Evolutionary conservation across 345 rosid genomes (phyloP).

Genomic region (Eucalyptus pauciflora): DNA sequence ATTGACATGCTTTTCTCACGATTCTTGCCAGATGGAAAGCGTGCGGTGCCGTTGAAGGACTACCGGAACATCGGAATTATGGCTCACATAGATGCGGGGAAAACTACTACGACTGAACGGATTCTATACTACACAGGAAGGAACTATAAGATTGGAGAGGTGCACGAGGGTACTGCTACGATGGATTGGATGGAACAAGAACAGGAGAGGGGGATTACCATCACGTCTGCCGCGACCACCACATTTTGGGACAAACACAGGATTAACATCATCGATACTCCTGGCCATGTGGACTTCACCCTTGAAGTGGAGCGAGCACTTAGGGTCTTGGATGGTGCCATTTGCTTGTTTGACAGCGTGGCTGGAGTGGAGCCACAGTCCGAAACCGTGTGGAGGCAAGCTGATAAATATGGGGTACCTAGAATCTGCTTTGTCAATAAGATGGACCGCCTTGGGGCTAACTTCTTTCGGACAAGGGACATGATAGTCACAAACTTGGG

Average conservation of each 20-base stretch:
- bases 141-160: constrained; percentile 97
- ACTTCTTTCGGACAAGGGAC: constrained; percentile 86
- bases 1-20: background rate
- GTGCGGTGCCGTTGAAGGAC: constrained; percentile 62
- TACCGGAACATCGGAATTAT: constrained; percentile 92
- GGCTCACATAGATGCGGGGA: constrained; percentile 99
- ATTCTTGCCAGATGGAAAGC: constrained; percentile 40
- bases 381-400: constrained; percentile 99
- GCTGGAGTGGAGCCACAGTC: constrained; percentile 99
- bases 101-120: constrained; percentile 91
- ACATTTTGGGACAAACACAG: constrained; percentile 87
- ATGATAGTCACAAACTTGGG: constrained; percentile 94
- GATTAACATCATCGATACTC: constrained; percentile 92
- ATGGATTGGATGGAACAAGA: constrained; percentile 99
- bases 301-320: constrained; percentile 98
- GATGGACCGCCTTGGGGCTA: constrained; percentile 98
- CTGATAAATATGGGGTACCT: constrained; percentile 96
- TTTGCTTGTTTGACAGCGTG: constrained; percentile 95
- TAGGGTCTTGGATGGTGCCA: constrained; percentile 91
- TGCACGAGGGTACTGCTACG: constrained; percentile 95
- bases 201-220: constrained; percentile 97
- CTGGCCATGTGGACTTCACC: constrained; percentile 95
- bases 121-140: constrained; percentile 83
- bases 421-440: constrained; percentile 93
- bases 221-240: constrained; percentile 95